Percentiles rank a stretch among this genome's conserved stretches.
Evolutionary conservation across 768 basidiomycete species (phyloP).

Genomic region (Asterophora lycoperdoides): DNA sequence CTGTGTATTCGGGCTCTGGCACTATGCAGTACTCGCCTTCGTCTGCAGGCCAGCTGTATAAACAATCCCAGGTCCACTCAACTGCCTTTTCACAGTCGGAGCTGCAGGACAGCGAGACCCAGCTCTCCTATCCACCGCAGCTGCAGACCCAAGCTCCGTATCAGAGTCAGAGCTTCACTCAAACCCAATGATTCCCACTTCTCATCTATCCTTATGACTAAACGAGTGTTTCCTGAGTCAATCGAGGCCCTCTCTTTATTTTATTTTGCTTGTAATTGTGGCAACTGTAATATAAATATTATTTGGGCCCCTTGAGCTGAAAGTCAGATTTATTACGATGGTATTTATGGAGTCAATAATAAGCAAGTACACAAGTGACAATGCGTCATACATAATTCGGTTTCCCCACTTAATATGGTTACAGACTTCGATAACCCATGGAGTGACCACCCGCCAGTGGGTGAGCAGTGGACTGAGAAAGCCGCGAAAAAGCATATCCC

Average conservation of each 20-base stretch:
- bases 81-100: constrained; percentile 20
- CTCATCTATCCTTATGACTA: no score
- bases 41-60: neutral
- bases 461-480: neutral
- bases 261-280: no score
- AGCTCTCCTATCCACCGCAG: constrained; percentile 29
- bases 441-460: neutral
- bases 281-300: no score
- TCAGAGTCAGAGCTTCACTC: constrained; percentile 40
- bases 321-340: no score
- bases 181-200: constrained; percentile 22
- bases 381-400: no score
- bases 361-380: no score
- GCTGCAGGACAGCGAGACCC: constrained; percentile 14
- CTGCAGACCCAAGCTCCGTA: constrained; percentile 56
- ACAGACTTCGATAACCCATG: neutral
- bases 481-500: constrained; percentile 21
- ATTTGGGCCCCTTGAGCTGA: no score
- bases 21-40: constrained; percentile 20
- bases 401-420: no score
- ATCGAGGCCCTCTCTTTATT: no score
- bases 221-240: no score
- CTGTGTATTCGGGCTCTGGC: constrained; percentile 24
- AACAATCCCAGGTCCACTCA: constrained; percentile 8
- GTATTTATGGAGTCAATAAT: no score